Base-by-base conservation (phyloP, 805 yeast genomes). In the Cyberlindnera mycetangii region DNA sequence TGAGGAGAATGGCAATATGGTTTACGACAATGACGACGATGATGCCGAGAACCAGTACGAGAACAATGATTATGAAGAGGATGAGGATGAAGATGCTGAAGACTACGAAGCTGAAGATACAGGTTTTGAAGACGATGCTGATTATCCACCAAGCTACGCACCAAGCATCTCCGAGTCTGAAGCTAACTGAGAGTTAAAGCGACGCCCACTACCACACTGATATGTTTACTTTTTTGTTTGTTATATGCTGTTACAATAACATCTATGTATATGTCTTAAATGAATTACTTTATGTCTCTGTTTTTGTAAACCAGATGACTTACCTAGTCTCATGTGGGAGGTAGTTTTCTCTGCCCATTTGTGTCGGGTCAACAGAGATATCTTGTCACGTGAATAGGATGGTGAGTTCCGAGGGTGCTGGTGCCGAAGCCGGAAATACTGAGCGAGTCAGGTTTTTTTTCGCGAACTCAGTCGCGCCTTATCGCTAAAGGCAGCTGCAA, bases 1-100 rank as follows among this genome's bases (percentile, higher is more conserved):
- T 41, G 89, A 85, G 24, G 54, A 50, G 31, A 54, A 54, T 15
- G 57, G 52, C 31, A 51, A 53, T 9, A 60, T 52, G 15, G 64
- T 65, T 42, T 64, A 61, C 2, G 54, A 51, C 4, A 69, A 37
- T 12, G 58, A 53, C 3, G 45, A 42, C 10, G 52, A 49, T 15
- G 51, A 40, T 14, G 48, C 35, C 10, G 39, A 45, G 35, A 54
- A 53, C 34, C 53, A 53, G 34, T 58, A 56, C 34, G 59, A 61
- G 42, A 60, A 61, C 32, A 63, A 61, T 24, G 71, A 63, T n/a
- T 59, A 56, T 5, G 70, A 70, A 18, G 69, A 69, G 14, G 67
- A 64, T 16, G 67, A 64, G 24, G 61, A 63, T 18, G 67, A 59
- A 41, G 65, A 53, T 14, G 58, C 54, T 10, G 62, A 54, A 10